Conservation (phyloP, 345 rosid species). For the Eucalyptus cloeziana region DNA sequence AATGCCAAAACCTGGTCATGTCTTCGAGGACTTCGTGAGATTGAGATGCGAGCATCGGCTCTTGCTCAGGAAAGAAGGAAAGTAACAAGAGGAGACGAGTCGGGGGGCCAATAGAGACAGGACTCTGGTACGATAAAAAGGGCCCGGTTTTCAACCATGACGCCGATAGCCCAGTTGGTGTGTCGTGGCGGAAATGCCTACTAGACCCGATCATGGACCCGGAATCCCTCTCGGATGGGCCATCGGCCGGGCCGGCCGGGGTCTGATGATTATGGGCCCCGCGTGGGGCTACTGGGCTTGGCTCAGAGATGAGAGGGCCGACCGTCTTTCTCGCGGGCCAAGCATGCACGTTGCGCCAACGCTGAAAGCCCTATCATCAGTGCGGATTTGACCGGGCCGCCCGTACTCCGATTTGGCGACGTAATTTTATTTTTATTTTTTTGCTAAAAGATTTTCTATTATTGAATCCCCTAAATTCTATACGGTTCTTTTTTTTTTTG, state of each 20-base stretch:
- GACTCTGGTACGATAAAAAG: not conserved
- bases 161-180: not conserved
- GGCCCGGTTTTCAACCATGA: not conserved
- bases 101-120: not conserved
- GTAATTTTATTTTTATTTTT: accelerated
- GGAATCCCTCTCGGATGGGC: not conserved
- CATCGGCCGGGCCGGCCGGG: accelerated
- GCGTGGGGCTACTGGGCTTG: not conserved
- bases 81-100: not conserved
- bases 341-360: too few relatives aligned
- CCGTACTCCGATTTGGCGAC: not conserved
- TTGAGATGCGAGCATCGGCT: not conserved
- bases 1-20: not conserved
- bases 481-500: accelerated
- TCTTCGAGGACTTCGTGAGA: not conserved
- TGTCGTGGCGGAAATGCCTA: not conserved
- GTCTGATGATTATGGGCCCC: not conserved
- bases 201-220: not conserved
- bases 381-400: not conserved
- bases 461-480: not conserved
- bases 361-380: too few relatives aligned
- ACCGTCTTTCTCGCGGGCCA: not conserved
- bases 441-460: not conserved
- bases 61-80: not conserved
- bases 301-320: not conserved